These are phyloP conservation scores for Clavispora santaluciae DNA, from an alignment of 805 yeast genomes.

Conservation along the genomic window DNA sequence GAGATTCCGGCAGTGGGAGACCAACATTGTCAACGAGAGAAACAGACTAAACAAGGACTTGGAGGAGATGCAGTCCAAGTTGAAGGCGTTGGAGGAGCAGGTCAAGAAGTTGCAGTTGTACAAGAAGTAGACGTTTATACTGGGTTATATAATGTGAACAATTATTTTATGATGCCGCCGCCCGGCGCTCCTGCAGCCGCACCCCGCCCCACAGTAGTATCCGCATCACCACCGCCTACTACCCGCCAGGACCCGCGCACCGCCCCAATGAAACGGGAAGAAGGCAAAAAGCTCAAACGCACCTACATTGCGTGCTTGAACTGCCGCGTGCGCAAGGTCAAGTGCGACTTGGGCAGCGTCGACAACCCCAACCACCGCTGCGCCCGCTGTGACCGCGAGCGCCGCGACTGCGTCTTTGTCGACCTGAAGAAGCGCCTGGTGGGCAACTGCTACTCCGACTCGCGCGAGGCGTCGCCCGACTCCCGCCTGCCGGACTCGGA, in stretches of 20 bases:
- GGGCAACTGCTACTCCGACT: slow-evolving; percentile 2
- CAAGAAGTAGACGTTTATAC: slow-evolving; percentile 17
- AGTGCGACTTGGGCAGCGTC: slow-evolving; percentile 79
- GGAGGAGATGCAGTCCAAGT: slow-evolving; percentile 78
- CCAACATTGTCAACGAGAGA: slow-evolving; percentile 91
- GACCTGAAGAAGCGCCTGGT: slow-evolving; percentile 21
- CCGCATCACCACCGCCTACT: too few relatives aligned
- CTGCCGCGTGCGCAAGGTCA: slow-evolving; percentile 79
- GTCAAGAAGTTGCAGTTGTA: slow-evolving; percentile 52
- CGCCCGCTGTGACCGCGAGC: slow-evolving; percentile 76
- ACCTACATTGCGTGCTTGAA: slow-evolving; percentile 80
- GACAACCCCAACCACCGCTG: slow-evolving; percentile 75
- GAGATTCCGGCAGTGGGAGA: slow-evolving; percentile 97
- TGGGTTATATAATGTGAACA: not conserved
- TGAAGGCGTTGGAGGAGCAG: slow-evolving; percentile 70
- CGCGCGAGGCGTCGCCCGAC: not conserved
- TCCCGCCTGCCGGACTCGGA: not conserved
- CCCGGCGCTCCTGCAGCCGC: too few relatives aligned
- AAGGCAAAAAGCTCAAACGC: slow-evolving; percentile 43
- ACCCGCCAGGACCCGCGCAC: too few relatives aligned
- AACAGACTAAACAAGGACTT: slow-evolving; percentile 90
- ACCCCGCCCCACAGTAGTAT: too few relatives aligned
- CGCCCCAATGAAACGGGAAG: not conserved
- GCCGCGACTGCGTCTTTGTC: slow-evolving; percentile 71
- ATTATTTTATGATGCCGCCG: not conserved